phyloP scores from a whole-genome alignment of 768 basidiomycete genomes.

The Lactarius pseudohatsudake region DNA sequence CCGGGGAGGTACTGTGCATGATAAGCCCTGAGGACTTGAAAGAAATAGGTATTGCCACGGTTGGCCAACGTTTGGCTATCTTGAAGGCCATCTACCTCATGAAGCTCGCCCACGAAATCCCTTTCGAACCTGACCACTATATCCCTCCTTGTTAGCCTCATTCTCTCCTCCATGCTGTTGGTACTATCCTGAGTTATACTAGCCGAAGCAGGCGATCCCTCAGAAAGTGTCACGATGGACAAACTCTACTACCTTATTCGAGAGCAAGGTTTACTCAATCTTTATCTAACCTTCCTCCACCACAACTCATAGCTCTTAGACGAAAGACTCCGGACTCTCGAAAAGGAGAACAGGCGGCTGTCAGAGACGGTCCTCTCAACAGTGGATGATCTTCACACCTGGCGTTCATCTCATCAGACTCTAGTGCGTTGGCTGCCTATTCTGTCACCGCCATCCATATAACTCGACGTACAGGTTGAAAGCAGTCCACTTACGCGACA shows the following conservation, averaged over 20 bases:
- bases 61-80: conserved; percentile 90
- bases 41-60: conserved; percentile 81
- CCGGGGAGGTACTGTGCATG: conserved; percentile 84
- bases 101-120: conserved; percentile 81
- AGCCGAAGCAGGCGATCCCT: conserved; percentile 62
- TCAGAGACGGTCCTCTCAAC: conserved; percentile 60
- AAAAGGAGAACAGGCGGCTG: conserved; percentile 76
- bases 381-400: conserved; percentile 59
- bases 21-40: conserved; percentile 84
- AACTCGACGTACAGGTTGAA: conserved; percentile 33
- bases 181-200: conserved; percentile 6
- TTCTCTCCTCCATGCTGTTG: conserved; percentile 2
- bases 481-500: conserved; percentile 60
- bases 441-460: conserved; percentile 31
- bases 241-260: conserved; percentile 63
- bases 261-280: conserved; percentile 61
- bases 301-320: conserved; percentile 42
- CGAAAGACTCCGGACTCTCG: conserved; percentile 63
- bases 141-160: conserved; percentile 78
- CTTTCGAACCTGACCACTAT: conserved; percentile 81
- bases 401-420: conserved; percentile 34
- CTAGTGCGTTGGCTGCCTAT: conserved; percentile 32
- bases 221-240: conserved; percentile 58
- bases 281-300: neutral
- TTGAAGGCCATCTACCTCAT: conserved; percentile 89